These are phyloP conservation scores for Magnolia sinica DNA, from an alignment of 164 flowering plant species.

Conservation along the genomic window DNA sequence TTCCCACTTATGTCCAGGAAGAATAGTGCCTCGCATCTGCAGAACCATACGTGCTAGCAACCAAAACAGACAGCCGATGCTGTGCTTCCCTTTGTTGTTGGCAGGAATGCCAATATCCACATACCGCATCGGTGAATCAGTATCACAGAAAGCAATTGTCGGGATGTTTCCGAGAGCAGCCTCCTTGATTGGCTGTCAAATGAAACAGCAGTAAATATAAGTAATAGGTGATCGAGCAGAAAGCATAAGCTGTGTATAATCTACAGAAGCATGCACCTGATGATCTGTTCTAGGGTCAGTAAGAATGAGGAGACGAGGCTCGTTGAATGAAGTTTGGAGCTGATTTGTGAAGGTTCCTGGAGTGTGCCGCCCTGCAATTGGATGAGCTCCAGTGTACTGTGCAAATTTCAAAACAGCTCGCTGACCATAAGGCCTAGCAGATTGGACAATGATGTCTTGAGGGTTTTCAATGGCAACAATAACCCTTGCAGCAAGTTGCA, in stretches of 20 bases:
- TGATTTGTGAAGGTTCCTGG: constrained; percentile 93
- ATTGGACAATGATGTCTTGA: constrained; percentile 83
- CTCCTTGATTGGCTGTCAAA: constrained; percentile 80
- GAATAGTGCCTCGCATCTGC: constrained; percentile 79
- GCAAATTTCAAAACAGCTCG: constrained; percentile 86
- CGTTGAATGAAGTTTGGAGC: constrained; percentile 74
- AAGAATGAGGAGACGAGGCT: constrained; percentile 80
- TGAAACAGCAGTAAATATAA: neutral
- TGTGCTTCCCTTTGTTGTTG: constrained; percentile 89
- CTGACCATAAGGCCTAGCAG: constrained; percentile 94
- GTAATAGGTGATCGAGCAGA: neutral
- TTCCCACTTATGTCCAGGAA: constrained; percentile 72
- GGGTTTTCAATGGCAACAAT: constrained; percentile 87
- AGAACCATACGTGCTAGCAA: constrained; percentile 81
- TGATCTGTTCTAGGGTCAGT: constrained; percentile 78
- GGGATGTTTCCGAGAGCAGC: constrained; percentile 82
- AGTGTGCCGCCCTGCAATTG: constrained; percentile 87
- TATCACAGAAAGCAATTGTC: constrained; percentile 87
- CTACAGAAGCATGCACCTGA: constrained; percentile 20
- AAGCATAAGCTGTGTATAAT: neutral
- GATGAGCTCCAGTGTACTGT: constrained; percentile 69
- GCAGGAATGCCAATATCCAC: constrained; percentile 92
- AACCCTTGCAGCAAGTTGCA: constrained; percentile 75
- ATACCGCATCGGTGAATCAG: constrained; percentile 80
- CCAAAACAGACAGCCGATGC: constrained; percentile 87